Conservation (phyloP, 2,329 filamentous ascomycete genomes). For the Fusarium liriodendri region DNA sequence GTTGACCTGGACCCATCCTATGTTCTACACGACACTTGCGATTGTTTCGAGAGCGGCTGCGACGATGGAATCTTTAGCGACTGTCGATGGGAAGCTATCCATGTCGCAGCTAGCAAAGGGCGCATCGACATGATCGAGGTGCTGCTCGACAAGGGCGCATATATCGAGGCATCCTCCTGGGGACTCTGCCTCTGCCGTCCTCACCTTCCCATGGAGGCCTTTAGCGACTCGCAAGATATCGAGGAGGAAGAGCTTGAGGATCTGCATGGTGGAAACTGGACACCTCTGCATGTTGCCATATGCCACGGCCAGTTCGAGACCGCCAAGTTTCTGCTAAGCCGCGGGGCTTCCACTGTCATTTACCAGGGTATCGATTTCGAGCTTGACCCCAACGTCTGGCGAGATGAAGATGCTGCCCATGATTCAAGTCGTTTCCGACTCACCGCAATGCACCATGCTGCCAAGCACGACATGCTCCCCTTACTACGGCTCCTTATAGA, state of each 20-base stretch:
- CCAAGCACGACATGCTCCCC: constrained; percentile 34
- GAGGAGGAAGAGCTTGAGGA: constrained; percentile 44
- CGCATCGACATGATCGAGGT: constrained; percentile 42
- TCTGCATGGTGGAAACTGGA: constrained; percentile 44
- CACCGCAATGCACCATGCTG: constrained; percentile 43
- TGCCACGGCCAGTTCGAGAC: constrained; percentile 40
- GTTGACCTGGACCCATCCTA: constrained; percentile 42
- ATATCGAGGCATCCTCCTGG: constrained; percentile 41
- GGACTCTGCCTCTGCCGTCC: constrained; percentile 43
- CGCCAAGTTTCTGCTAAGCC: constrained; percentile 38
- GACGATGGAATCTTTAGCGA: constrained; percentile 45
- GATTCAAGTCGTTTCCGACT: constrained; percentile 38
- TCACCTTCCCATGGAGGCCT: constrained; percentile 42
- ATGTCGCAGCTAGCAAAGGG: constrained; percentile 43
- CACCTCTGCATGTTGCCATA: constrained; percentile 43
- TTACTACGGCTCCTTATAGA: constrained; percentile 35
- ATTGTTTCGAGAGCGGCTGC: constrained; percentile 42
- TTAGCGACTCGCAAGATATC: constrained; percentile 39
- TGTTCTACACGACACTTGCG: constrained; percentile 39
- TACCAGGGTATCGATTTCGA: constrained; percentile 43
- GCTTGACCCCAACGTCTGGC: constrained; percentile 35
- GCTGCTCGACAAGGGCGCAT: constrained; percentile 39
- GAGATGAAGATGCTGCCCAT: constrained; percentile 29
- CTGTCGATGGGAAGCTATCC: constrained; percentile 43
- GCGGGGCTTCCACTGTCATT: constrained; percentile 39